Conservation (phyloP, 352 stramenopile genomes). For the Phytophthora syringae region DNA sequence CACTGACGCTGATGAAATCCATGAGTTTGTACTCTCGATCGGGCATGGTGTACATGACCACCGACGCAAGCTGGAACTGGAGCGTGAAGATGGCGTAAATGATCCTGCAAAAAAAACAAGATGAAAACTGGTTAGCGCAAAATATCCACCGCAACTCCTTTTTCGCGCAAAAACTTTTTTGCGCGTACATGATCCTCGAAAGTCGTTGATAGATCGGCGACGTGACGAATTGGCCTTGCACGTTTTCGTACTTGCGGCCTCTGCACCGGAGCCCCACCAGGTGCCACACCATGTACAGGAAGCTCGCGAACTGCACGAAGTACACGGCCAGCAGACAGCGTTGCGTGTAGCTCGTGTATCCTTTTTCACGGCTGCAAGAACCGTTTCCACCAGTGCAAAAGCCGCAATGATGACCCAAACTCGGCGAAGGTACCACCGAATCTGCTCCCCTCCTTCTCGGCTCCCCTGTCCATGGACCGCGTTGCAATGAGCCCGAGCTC, state of each 20-base stretch:
- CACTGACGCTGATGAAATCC: conserved; percentile 41
- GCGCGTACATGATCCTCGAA: conserved; percentile 59
- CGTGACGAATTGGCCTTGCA: conserved; percentile 57
- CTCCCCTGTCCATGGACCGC: conserved; percentile 51
- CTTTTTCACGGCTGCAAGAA: conserved; percentile 30
- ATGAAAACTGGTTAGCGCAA: too few species aligned
- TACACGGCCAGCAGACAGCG: conserved; percentile 44
- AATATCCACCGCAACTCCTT: too few species aligned
- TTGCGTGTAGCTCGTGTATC: conserved; percentile 54
- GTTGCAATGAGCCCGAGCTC: conserved; percentile 44
- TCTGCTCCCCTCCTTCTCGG: conserved; percentile 44
- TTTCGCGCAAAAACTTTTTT: too few species aligned
- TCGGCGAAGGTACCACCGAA: conserved; percentile 28
- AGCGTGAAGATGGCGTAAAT: conserved; percentile 63
- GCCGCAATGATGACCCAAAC: conserved; percentile 32
- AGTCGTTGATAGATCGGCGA: conserved; percentile 67
- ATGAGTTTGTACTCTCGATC: conserved; percentile 21
- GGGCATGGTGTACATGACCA: conserved; percentile 44
- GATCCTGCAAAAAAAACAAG: too few species aligned
- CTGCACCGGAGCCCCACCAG: conserved; percentile 30
- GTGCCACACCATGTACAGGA: conserved; percentile 56
- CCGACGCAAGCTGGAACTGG: conserved; percentile 55
- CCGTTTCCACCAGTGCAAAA: conserved; percentile 34
- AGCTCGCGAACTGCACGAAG: conserved; percentile 43
- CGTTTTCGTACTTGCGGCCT: conserved; percentile 61